Conservation (phyloP, 805 yeast genomes). For the Candida easanensis region DNA sequence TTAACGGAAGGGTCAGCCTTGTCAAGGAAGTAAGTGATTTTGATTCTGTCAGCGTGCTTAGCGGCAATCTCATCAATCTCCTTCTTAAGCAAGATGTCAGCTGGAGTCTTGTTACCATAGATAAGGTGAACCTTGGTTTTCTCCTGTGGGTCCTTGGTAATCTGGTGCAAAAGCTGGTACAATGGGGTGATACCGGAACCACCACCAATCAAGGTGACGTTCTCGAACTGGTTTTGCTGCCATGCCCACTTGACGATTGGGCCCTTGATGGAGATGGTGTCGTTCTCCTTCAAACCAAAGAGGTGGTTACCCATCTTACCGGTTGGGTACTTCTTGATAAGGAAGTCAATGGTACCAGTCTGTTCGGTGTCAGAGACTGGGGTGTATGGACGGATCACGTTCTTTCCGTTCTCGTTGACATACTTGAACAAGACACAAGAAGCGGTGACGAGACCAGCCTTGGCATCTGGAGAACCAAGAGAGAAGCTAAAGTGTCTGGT, state of each 20-base stretch:
- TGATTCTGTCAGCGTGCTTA: slow-evolving; percentile 74
- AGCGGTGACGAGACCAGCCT: slow-evolving; percentile 76
- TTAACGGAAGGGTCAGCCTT: slow-evolving; percentile 39
- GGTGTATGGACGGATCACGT: slow-evolving; percentile 77
- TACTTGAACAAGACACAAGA: slow-evolving; percentile 79
- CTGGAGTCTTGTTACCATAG: slow-evolving; percentile 75
- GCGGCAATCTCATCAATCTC: slow-evolving; percentile 70
- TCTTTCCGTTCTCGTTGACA: slow-evolving; percentile 78
- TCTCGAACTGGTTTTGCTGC: slow-evolving; percentile 79
- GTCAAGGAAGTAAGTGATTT: slow-evolving; percentile 78
- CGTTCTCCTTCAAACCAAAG: slow-evolving; percentile 67
- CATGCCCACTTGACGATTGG: slow-evolving; percentile 91
- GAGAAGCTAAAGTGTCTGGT: slow-evolving; percentile 70
- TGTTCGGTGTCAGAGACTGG: slow-evolving; percentile 72
- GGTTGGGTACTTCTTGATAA: slow-evolving; percentile 78
- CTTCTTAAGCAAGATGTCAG: slow-evolving; percentile 77
- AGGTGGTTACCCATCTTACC: slow-evolving; percentile 84
- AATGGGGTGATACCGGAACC: slow-evolving; percentile 97
- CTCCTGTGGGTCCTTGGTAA: slow-evolving; percentile 78
- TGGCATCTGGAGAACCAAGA: slow-evolving; percentile 62
- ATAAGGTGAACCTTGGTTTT: slow-evolving; percentile 81
- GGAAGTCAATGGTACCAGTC: slow-evolving; percentile 73
- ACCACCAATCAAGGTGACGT: slow-evolving; percentile 85
- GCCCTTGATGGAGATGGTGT: slow-evolving; percentile 88
- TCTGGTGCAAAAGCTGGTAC: slow-evolving; percentile 78